A percentile compares a stretch with the other conserved stretches of the same genome.
phyloP scores from a whole-genome alignment of 495 filamentous ascomycete species.

The Melanomma pulvis-pyrius region DNA sequence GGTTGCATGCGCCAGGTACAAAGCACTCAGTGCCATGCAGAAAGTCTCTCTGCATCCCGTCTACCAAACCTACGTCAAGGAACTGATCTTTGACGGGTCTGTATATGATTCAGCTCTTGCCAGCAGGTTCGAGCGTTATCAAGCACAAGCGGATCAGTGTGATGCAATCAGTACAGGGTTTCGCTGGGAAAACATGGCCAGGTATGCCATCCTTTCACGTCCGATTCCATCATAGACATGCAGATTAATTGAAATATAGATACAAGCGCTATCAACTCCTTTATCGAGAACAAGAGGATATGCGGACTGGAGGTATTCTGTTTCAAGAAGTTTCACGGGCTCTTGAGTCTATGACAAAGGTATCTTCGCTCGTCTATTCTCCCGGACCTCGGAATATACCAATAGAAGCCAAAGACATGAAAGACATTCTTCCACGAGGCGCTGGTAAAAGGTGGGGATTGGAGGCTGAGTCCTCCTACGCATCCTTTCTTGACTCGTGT shows the following conservation, averaged over 20 bases:
- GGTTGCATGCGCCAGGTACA: slow-evolving; percentile 27
- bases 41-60: slow-evolving; percentile 17
- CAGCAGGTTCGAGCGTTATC: not conserved
- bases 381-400: slow-evolving; percentile 24
- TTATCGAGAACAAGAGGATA: slow-evolving; percentile 31
- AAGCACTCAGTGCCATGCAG: slow-evolving; percentile 24
- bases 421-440: slow-evolving; percentile 29
- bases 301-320: slow-evolving; percentile 12
- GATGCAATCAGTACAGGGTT: not conserved
- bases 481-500: not conserved
- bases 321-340: slow-evolving; percentile 18
- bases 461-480: not conserved
- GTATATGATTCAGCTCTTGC: slow-evolving; percentile 17
- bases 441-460: not conserved
- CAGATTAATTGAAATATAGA: not conserved
- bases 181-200: not conserved
- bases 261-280: slow-evolving; percentile 26
- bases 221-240: not conserved
- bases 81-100: slow-evolving; percentile 32
- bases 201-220: not conserved
- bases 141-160: not conserved
- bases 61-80: slow-evolving; percentile 30
- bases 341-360: slow-evolving; percentile 28
- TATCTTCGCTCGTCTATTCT: slow-evolving; percentile 25
- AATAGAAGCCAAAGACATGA: slow-evolving; percentile 16